These are phyloP conservation scores for Cytospora mali DNA, from an alignment of 2,329 filamentous ascomycete genomes.

Conservation along the genomic window DNA sequence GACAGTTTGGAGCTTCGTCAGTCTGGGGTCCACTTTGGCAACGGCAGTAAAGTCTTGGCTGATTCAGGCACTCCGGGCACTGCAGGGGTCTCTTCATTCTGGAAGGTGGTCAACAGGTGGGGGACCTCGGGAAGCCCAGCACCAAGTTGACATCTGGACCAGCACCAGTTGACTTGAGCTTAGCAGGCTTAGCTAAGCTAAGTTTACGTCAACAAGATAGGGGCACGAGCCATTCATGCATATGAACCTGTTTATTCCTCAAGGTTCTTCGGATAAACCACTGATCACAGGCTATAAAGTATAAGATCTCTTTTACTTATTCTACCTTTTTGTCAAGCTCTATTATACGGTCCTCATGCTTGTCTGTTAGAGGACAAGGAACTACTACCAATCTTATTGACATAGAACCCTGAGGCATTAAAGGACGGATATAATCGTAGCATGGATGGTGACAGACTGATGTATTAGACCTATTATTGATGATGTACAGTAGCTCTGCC, in stretches of 20 bases:
- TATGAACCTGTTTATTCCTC: too few relatives aligned
- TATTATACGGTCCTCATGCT: neutral
- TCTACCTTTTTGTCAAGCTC: neutral
- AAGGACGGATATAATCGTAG: neutral
- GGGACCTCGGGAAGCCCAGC: conserved; percentile 4
- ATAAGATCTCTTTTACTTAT: too few relatives aligned
- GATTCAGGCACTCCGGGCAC: neutral
- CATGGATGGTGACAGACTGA: neutral
- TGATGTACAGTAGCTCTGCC: neutral
- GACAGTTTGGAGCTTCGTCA: conserved; percentile 32
- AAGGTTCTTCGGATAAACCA: too few relatives aligned
- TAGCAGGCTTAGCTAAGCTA: neutral
- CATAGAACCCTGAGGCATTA: neutral
- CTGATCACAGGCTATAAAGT: too few relatives aligned
- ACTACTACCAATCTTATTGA: neutral
- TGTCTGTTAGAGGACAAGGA: neutral
- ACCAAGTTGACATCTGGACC: too few relatives aligned
- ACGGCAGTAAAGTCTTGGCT: conserved; percentile 27
- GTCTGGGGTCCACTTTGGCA: conserved; percentile 11
- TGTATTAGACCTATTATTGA: neutral
- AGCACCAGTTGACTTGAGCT: too few relatives aligned
- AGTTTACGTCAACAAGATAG: neutral
- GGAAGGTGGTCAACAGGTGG: conserved; percentile 6
- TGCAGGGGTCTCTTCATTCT: neutral
- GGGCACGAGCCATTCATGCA: too few relatives aligned